phyloP scores from a whole-genome alignment of 306 rosid genomes.

The Rosa chinensis region DNA sequence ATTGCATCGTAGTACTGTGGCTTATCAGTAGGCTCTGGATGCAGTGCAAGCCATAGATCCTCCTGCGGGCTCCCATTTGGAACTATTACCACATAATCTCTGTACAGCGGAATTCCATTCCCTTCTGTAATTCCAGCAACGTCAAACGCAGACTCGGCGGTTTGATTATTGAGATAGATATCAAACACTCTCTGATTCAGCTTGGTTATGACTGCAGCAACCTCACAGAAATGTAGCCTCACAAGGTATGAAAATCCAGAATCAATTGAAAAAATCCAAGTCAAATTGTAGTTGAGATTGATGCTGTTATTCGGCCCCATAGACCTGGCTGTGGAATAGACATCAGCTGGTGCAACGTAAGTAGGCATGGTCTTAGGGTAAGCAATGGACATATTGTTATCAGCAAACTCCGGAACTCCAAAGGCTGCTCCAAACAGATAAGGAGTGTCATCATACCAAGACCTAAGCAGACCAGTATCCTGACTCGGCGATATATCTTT shows the following conservation, averaged over 20 bases:
- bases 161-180: constrained; percentile 64
- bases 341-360: constrained; percentile 66
- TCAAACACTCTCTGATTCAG: constrained; percentile 61
- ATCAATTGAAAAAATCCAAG: constrained; percentile 77
- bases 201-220: constrained; percentile 34
- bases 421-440: constrained; percentile 59
- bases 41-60: constrained; percentile 76
- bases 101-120: constrained; percentile 50
- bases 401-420: constrained; percentile 61
- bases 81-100: constrained; percentile 63
- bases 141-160: constrained; percentile 51
- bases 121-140: constrained; percentile 38
- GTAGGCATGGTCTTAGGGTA: constrained; percentile 45
- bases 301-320: constrained; percentile 63
- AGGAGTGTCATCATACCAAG: constrained; percentile 67
- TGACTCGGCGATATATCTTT: constrained; percentile 68
- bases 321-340: constrained; percentile 75
- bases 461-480: constrained; percentile 84
- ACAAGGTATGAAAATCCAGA: constrained; percentile 80
- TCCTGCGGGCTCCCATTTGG: constrained; percentile 63
- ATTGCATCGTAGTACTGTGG: constrained; percentile 53
- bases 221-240: constrained; percentile 92
- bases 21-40: constrained; percentile 32
- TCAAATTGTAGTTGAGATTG: constrained; percentile 71
- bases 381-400: constrained; percentile 41